A percentile compares a stretch with the other conserved stretches of the same genome.
Conservation (phyloP, 441 rosid species). For the Brassica balearica region DNA sequence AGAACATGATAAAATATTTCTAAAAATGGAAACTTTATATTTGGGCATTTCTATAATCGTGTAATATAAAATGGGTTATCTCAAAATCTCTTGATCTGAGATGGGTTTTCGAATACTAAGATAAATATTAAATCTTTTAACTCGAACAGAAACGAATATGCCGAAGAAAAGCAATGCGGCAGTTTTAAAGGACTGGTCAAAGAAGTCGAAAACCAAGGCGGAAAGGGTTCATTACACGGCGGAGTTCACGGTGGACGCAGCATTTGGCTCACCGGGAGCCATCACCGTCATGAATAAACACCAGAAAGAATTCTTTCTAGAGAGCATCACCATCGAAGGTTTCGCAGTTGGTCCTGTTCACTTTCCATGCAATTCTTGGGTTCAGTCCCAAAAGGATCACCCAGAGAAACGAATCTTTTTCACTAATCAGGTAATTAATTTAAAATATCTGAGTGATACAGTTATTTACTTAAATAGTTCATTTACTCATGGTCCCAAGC, state of each 20-base stretch:
- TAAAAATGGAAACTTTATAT: neutral
- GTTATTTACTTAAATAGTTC: neutral
- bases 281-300: conserved; percentile 82
- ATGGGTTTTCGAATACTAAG: neutral
- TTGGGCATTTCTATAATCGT: neutral
- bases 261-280: conserved; percentile 88
- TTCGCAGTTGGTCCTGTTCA: conserved; percentile 81
- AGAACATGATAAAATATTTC: neutral
- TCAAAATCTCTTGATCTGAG: neutral
- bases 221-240: conserved; percentile 85
- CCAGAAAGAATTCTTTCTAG: conserved; percentile 83
- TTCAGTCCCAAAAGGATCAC: conserved; percentile 72
- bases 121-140: conserved; percentile 21
- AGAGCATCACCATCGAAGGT: conserved; percentile 85
- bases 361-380: conserved; percentile 96
- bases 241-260: conserved; percentile 72
- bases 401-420: conserved; percentile 75
- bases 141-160: conserved; percentile 65
- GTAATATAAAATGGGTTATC: neutral
- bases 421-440: conserved; percentile 74
- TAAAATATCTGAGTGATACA: neutral
- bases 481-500: neutral
- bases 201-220: conserved; percentile 69
- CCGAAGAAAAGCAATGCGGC: conserved; percentile 81
- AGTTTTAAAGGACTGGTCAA: conserved; percentile 80